A percentile compares a stretch with the other conserved stretches of the same genome.
Evolutionary conservation across 805 yeast genomes (phyloP).

Genomic region (Wickerhamiella slavikovae): DNA sequence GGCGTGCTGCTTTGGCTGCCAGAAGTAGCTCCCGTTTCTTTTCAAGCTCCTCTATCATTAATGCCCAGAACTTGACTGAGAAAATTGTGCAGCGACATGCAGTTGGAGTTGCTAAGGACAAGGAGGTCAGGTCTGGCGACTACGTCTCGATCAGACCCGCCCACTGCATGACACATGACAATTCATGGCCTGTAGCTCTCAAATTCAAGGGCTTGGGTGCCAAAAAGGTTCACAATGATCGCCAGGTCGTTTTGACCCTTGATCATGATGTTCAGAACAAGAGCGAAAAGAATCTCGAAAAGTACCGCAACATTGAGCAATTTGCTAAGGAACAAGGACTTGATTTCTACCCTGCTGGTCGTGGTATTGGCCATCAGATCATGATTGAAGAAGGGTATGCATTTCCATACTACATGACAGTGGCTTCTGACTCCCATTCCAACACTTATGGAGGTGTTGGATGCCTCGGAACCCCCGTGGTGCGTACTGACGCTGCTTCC

Average conservation of each 20-base stretch:
- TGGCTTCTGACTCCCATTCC: constrained; percentile 94
- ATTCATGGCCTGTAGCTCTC: constrained; percentile 97
- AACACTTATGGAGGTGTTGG: constrained; percentile 97
- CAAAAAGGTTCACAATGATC: constrained; percentile 53
- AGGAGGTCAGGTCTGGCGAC: constrained; percentile 72
- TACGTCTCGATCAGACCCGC: constrained; percentile 89
- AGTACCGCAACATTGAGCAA: constrained; percentile 70
- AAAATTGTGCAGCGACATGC: constrained; percentile 89
- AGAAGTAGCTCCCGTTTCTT: no score
- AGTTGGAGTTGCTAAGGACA: constrained; percentile 59
- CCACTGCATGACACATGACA: constrained; percentile 98
- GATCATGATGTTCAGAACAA: constrained; percentile 98
- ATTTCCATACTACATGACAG: constrained; percentile 79
- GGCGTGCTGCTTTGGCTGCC: no score
- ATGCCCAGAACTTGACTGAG: constrained; percentile 69
- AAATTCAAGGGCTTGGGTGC: constrained; percentile 94
- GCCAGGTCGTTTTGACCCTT: constrained; percentile 86
- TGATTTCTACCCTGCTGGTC: constrained; percentile 95
- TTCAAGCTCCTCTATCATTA: not conserved
- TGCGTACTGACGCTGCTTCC: constrained; percentile 95
- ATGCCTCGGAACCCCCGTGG: constrained; percentile 89
- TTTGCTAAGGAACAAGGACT: constrained; percentile 83
- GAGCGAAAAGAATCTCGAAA: constrained; percentile 67
- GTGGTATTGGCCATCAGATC: constrained; percentile 98
- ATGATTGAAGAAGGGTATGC: constrained; percentile 99